These are phyloP conservation scores for Thymus quinquecostatus DNA, from an alignment of 257 asterid species.

Conservation along the genomic window DNA sequence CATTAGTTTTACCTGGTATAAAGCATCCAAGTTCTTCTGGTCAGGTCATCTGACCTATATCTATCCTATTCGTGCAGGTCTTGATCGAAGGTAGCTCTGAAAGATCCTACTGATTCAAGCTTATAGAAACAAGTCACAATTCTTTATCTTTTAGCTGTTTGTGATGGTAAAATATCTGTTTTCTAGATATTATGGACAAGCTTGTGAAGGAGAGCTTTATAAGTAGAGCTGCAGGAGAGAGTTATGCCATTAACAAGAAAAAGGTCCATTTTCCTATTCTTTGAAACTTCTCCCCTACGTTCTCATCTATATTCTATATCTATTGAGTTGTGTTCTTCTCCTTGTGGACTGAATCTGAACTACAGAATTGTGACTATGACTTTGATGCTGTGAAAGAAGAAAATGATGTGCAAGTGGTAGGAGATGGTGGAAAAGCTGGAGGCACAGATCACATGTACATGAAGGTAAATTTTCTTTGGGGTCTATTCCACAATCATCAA, in stretches of 20 bases:
- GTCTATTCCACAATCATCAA: slow-evolving; percentile 2
- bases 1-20: background rate
- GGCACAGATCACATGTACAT: slow-evolving; percentile 66
- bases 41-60: slow-evolving; percentile 21
- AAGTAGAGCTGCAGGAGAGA: slow-evolving; percentile 60
- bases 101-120: slow-evolving; percentile 33
- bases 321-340: slow-evolving; percentile 23
- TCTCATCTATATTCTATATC: slow-evolving; percentile 16
- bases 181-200: slow-evolving; percentile 73
- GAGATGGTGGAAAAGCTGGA: slow-evolving; percentile 42
- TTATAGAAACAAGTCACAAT: slow-evolving; percentile 25
- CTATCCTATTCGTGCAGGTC: slow-evolving; percentile 52
- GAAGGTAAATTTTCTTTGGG: slow-evolving; percentile 59
- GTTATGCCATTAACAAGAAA: slow-evolving; percentile 55
- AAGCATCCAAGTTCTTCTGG: slow-evolving; percentile 14
- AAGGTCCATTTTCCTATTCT: slow-evolving; percentile 39
- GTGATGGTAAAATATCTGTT: slow-evolving; percentile 32
- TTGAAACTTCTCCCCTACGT: background rate
- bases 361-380: slow-evolving; percentile 61
- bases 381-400: slow-evolving; percentile 88
- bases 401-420: slow-evolving; percentile 40
- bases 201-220: slow-evolving; percentile 63
- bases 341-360: slow-evolving; percentile 29
- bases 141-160: slow-evolving; percentile 23
- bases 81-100: slow-evolving; percentile 75